Evolutionary conservation across 306 rosid genomes (phyloP), one percentile per base, ranked within the genome.

Genomic region (Dryas drummondii): DNA sequence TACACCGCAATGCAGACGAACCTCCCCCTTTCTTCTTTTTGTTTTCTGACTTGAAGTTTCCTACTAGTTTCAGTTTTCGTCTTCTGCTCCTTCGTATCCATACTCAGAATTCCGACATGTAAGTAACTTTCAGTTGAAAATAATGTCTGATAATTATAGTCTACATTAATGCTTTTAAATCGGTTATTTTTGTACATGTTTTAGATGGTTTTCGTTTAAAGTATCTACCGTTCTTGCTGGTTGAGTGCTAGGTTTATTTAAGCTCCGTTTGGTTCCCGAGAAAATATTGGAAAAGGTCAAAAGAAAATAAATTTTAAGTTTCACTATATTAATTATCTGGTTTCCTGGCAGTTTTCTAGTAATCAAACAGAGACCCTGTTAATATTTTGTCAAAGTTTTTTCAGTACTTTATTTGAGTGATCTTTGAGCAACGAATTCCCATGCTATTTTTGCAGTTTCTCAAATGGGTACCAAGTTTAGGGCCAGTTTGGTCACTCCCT

Each of bases 391-490:
- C 9, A 57, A 57, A 55, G 55, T 2, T 22, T 45, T 19, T 6
- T 64, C 12, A 40, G 73, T 71, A 27, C 27, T 49, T 49, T 56
- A 13, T 50, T 2, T 1, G 48, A 49, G 56, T 59, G 70, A 68
- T 75, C 48, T 70, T 66, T 80, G 53, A 77, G 63, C 44, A 19
- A 56, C 16, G 66, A 51, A 50, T 73, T 49, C 80, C 74, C 19
- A 26, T 22, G 10, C 5, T 19, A 32, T 68, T 68, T 5, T 79
- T 55, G 52, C 77, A 86, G 89, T 67, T 32, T 67, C 40, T 64
- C 73, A 74, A 64, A 85, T 86, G 89, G 83, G 83, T 66, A 70
- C 47, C 56, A 46, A 81, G 62, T 40, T 65, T 69, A 76, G 76
- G 47, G 41, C 60, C 12, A 19, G 70, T 74, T 68, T 76, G 75